These are phyloP conservation scores for Pseudonitzschia delicatissima DNA, from an alignment of 108 stramenopile genomes.

Conservation along the genomic window DNA sequence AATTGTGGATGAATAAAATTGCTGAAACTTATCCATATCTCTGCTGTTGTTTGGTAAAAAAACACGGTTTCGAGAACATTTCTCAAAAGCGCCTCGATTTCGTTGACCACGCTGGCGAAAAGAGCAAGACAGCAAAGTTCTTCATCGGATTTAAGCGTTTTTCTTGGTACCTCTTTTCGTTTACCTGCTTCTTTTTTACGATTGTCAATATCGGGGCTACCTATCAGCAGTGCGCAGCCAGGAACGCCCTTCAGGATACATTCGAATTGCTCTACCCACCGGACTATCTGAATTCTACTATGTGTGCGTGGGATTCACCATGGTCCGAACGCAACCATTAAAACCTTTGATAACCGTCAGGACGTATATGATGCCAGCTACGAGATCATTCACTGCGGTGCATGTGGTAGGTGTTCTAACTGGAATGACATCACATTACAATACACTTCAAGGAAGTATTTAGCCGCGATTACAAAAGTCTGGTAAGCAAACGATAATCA, in stretches of 20 bases:
- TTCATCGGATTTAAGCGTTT: neutral
- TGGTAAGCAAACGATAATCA: neutral
- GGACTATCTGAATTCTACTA: conserved; percentile 35
- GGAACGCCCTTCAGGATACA: neutral
- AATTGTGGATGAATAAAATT: neutral
- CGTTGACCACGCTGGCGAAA: neutral
- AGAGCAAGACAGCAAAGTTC: neutral
- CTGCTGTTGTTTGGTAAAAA: neutral
- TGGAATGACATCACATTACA: conserved; percentile 36
- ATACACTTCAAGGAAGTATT: conserved; percentile 33
- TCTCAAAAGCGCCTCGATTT: neutral
- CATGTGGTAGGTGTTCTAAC: conserved; percentile 45
- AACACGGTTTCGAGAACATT: neutral
- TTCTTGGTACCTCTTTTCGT: neutral
- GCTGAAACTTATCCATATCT: neutral
- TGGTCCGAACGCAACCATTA: conserved; percentile 45
- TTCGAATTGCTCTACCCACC: conserved; percentile 30
- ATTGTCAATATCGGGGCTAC: conserved; percentile 42
- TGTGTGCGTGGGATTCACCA: conserved; percentile 52
- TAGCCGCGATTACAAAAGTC: conserved; percentile 16
- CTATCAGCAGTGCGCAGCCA: conserved; percentile 22
- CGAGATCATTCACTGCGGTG: conserved; percentile 26
- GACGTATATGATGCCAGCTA: conserved; percentile 26
- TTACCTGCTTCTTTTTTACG: conserved; percentile 38
- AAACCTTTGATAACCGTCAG: conserved; percentile 38